Base-by-base conservation (phyloP, 2,329 filamentous ascomycete genomes). In the Trichoderma atrobrunneum region DNA sequence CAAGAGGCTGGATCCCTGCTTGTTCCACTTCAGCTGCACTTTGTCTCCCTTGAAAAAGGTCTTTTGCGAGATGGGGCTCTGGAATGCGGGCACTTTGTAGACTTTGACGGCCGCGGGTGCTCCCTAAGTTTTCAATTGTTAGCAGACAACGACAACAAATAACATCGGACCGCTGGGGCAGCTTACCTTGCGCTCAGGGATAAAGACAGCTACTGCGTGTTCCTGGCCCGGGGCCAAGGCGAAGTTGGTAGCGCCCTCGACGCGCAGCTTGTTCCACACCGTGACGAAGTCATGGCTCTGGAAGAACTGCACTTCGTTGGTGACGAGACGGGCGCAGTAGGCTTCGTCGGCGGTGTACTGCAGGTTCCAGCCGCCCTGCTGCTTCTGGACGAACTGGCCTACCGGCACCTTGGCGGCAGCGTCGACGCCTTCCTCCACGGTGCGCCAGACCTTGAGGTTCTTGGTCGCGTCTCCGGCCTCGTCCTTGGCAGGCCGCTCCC, bases 1-100 rank as follows among this genome's bases (percentile, higher is more conserved):
- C 79, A 99, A 92, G 80, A 98, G 84, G 80, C 92, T 95, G 48
- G 95, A 97, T 68, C 96, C 96, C 74, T 94, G 87, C 76, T 92
- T 89, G 84, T 99, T 99, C 96, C 96, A 99, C 86, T 98, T 98
- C 80, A 99, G 86, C 83, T 98, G 94, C 62, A 99, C 95, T 86
- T 98, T 98, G 86, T 99, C 96, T 75, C 95, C 95, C 86, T 99
- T 99, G 90, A 94, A 99, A 81, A 99, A 99, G 1, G 92, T 98
- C 90, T 99, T 99, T 81, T 98, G 95, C 51, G 95, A 98, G 64
- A 97, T 91, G 5, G 95, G 91, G 68, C 85, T 86, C 74, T 84
- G 88, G 84, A 98, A 98, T 77, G 96, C 88, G 56, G 96, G 95
- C 43, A 98, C 93, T 76, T 95, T 94, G 85, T 92, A 99, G 73